Conservation (phyloP, 345 rosid species). For the Citrus mangshanensis region DNA sequence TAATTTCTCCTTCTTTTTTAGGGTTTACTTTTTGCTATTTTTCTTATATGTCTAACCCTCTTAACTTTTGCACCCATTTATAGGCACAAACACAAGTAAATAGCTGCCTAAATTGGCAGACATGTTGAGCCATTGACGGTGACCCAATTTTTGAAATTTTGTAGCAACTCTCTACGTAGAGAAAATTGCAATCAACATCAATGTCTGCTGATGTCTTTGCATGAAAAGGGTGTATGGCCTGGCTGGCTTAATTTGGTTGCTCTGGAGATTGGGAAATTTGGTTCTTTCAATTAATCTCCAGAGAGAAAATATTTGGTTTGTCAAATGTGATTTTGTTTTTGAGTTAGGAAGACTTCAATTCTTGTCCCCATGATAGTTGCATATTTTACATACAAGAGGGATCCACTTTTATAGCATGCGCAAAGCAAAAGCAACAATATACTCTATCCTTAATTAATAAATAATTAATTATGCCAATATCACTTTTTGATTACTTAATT, state of each 20-base stretch:
- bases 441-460: neutral
- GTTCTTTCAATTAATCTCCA: neutral
- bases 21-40: neutral
- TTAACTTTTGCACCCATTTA: slow-evolving; percentile 19
- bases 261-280: neutral
- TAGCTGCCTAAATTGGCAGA: slow-evolving; percentile 9
- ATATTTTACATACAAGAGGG: slow-evolving; percentile 6
- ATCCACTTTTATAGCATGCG: slow-evolving; percentile 6
- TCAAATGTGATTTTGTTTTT: neutral
- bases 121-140: slow-evolving; percentile 17
- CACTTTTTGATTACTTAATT: neutral
- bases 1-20: neutral
- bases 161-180: slow-evolving; percentile 37
- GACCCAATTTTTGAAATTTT: slow-evolving; percentile 37
- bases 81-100: slow-evolving; percentile 12
- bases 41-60: neutral
- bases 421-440: neutral
- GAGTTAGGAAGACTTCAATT: slow-evolving; percentile 5
- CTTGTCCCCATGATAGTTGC: neutral
- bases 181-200: slow-evolving; percentile 35
- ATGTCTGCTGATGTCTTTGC: slow-evolving; percentile 38
- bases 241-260: neutral
- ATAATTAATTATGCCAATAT: neutral
- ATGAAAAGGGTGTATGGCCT: slow-evolving; percentile 13
- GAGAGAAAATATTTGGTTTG: neutral